Evolutionary conservation across 106 monocot species (phyloP).

Genomic region (Acorus calamus): DNA sequence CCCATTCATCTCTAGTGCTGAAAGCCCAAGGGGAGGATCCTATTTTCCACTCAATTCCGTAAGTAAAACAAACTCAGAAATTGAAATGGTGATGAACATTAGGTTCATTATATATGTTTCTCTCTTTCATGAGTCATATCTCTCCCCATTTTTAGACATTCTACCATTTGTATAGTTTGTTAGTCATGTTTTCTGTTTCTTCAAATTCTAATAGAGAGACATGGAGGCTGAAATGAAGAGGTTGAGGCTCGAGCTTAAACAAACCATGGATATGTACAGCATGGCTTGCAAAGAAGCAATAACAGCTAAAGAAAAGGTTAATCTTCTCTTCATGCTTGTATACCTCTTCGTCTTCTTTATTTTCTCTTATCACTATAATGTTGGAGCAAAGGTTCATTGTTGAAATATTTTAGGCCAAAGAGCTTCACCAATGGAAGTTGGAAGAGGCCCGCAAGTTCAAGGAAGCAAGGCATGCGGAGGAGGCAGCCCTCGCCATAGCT

Average conservation of each 20-base stretch:
- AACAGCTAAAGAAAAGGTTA: constrained; percentile 28
- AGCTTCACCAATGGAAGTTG: constrained; percentile 27
- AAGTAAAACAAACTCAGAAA: background rate
- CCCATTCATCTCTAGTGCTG: constrained; percentile 1
- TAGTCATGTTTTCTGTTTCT: background rate
- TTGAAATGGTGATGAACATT: background rate
- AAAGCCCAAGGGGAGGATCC: constrained; percentile 5
- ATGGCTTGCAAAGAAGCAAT: constrained; percentile 32
- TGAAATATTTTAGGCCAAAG: constrained; percentile 15
- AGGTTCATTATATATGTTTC: background rate
- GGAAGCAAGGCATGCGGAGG: constrained; percentile 19
- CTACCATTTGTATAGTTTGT: background rate
- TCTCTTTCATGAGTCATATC: background rate
- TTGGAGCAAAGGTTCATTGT: background rate
- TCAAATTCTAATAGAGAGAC: constrained; percentile 8
- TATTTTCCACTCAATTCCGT: constrained; percentile 9
- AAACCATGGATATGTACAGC: constrained; percentile 37
- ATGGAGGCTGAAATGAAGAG: constrained; percentile 29
- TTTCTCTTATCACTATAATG: background rate
- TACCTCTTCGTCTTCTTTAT: background rate
- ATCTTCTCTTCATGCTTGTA: background rate
- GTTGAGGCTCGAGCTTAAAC: constrained; percentile 33
- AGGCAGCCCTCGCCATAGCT: constrained; percentile 17
- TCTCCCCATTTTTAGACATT: background rate
- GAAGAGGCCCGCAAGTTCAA: constrained; percentile 19